These are phyloP conservation scores for Vigna reflexopilosa DNA, from an alignment of 306 rosid species.

Conservation along the genomic window DNA sequence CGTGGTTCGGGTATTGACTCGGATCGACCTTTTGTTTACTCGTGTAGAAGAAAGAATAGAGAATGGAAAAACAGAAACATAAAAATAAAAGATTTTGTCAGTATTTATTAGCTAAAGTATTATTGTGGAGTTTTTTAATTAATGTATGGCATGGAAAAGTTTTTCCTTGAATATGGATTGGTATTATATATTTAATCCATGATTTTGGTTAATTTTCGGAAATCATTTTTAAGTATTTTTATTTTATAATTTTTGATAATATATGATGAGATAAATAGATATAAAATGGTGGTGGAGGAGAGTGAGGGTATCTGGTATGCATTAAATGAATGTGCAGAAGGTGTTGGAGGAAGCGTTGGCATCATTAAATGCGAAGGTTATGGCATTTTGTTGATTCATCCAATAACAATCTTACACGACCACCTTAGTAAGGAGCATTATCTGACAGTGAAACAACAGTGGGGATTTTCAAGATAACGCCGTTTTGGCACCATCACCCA, in stretches of 20 bases:
- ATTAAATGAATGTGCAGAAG: neutral
- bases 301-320: neutral
- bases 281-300: too few species aligned
- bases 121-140: neutral
- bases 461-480: neutral
- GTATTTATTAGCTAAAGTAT: neutral
- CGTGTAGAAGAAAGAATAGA: too few species aligned
- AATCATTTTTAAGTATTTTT: too few species aligned
- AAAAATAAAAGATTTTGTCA: neutral
- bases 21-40: slow-evolving; percentile 61
- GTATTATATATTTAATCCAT: too few species aligned
- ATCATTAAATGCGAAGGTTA: neutral
- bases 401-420: neutral
- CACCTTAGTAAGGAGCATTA: too few species aligned
- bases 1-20: slow-evolving; percentile 99
- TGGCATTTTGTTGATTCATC: neutral
- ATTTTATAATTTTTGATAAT: too few species aligned
- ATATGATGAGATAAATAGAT: too few species aligned
- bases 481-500: neutral
- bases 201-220: neutral
- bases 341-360: neutral
- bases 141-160: too few species aligned
- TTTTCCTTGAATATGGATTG: neutral
- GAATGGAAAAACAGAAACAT: neutral
- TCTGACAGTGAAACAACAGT: too few species aligned